Evolutionary conservation across 208 protist species (phyloP), one percentile per base, ranked within the genome.

Genomic region (Leishmania arabica): DNA sequence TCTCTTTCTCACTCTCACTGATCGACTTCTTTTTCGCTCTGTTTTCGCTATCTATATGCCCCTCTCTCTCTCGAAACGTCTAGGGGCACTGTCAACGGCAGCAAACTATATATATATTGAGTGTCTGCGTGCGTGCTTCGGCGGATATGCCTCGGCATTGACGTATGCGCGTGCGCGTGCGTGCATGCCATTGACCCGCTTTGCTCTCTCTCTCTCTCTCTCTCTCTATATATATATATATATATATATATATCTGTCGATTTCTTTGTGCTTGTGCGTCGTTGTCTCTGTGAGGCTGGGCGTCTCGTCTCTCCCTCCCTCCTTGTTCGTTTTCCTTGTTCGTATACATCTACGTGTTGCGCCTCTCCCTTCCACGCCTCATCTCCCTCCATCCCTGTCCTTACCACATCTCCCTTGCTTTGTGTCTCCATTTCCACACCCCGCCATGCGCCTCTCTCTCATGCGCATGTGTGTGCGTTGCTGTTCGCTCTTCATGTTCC

Each of bases 241-340:
- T 66, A 34, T 34, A 34, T 34, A 34, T 71, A 40, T 40, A 40
- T 45, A 6, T 66, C 6, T 76, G n/a, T 71, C 21, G 31, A 58
- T 54, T 8, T 85, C n/a, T 71, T 9, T 71, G 24, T 77, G 37
- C 56, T 17, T 78, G 40, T 85, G 42, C 71, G 31, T 82, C 45
- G 42, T 15, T 27, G 42, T 60, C 19, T 47, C 0, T 51, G 31
- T n/a, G 73, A 13, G 45, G 9, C 17, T 53, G 9, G 51, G 65
- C 69, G 80, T 80, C 82, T 72, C 37, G 42, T 45, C 42, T 45
- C 42, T 34, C 34, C 0, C 56, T 19, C 78, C 64, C 47, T 65
- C 31, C 70, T 62, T 37, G 66, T 5, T 72, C 17, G 31, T 56
- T 70, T 60, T 74, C 60, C 45, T 62, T 75, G 17, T 56, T 31